Evolutionary conservation across 2,329 filamentous ascomycete genomes (phyloP), one percentile per base, ranked within the genome.

Genomic region (Ascosphaera aggregata): DNA sequence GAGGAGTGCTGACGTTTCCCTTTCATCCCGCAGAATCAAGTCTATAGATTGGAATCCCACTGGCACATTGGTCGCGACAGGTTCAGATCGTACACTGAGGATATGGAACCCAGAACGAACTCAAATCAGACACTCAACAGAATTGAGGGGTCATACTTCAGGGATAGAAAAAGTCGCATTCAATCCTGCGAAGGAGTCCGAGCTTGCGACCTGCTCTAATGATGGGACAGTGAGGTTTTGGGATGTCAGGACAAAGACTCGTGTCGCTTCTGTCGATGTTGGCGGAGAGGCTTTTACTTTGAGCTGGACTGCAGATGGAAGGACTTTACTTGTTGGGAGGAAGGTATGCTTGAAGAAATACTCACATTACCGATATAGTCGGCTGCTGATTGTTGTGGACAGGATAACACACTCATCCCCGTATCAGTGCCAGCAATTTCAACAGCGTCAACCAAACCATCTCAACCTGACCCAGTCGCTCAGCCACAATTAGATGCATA

Each of bases 21-120:
- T 52, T 17, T 42, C 49, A 13, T 50, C 7, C 22, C 41, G 40
- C 45, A 82, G 76, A 45, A 66, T 91, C 41, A 73, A 80, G 32
- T 76, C 78, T 1, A 75, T 95, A 46, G 76, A 80, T 31, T 95
- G 86, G 86, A 93, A 86, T 46, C 80, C 85, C 0, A 64, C 80
- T 0, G 84, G 86, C 24, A 78, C 72, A 7, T 64, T 89, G 43
- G 73, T 95, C 43, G 86, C 86, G 1, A 91, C 85, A 0, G 84
- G 82, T 2, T 79, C 81, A 2, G 79, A 95, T 58, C 85, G 86
- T 39, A 76, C 75, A 0, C 65, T 98, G 35, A 76, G 84, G n/a
- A 73, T 98, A 46, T 98, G 89, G 86, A 92, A 98, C 45, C 62
- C 62, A 1, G 62, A 65, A 41, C 57, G 61, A 39, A 56, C 62